A percentile compares a stretch with the other conserved stretches of the same genome.
These are phyloP conservation scores for Tephrocybe rancida DNA, from an alignment of 768 basidiomycete species.

Conservation along the genomic window DNA sequence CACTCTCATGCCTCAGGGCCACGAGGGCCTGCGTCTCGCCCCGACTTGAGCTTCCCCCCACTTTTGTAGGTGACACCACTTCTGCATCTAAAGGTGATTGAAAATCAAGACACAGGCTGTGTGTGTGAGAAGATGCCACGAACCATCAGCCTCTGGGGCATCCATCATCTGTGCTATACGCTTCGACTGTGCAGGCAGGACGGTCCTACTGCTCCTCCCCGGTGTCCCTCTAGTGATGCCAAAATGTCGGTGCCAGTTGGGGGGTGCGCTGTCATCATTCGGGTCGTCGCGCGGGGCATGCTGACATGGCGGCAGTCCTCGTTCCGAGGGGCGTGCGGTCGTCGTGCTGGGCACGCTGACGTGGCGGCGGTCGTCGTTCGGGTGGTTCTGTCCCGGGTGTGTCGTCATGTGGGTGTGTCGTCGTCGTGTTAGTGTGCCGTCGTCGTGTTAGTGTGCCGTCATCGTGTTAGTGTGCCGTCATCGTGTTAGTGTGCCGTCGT, in stretches of 20 bases:
- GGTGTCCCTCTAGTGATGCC: slow-evolving; percentile 6
- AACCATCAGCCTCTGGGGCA: slow-evolving; percentile 70
- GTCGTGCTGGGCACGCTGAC: no score
- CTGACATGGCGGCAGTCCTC: no score
- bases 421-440: no score
- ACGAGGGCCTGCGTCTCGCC: slow-evolving; percentile 53
- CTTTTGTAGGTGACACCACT: slow-evolving; percentile 52
- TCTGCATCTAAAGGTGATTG: slow-evolving; percentile 28
- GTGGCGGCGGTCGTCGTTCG: no score
- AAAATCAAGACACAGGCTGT: not conserved
- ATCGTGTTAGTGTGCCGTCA: no score
- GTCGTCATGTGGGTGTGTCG: no score
- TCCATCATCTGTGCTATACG: slow-evolving; percentile 83
- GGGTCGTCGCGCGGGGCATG: no score
- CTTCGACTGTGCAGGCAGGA: slow-evolving; percentile 72
- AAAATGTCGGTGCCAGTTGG: slow-evolving; percentile 19
- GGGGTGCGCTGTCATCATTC: no score
- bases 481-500: no score
- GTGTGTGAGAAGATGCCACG: slow-evolving; percentile 22
- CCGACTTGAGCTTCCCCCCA: slow-evolving; percentile 33
- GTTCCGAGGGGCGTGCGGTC: no score
- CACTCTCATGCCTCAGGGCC: slow-evolving; percentile 38
- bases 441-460: no score
- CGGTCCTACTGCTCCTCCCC: slow-evolving; percentile 32
- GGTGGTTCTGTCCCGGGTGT: no score